Evolutionary conservation across 441 rosid genomes (phyloP), one percentile per base, ranked within the genome.

Genomic region (Dalechampia spathulata): DNA sequence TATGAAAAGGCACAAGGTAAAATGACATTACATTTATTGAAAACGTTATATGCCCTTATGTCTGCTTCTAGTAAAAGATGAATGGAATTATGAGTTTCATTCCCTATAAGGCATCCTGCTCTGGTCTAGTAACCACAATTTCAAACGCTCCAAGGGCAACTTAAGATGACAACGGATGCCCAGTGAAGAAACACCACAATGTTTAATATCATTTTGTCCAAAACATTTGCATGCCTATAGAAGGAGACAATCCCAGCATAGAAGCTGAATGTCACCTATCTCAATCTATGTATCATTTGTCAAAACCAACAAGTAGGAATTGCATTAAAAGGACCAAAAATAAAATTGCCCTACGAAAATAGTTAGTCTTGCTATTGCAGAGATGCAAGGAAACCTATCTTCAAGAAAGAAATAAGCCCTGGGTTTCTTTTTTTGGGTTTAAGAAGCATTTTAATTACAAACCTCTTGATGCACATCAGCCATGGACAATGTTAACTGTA

Each of bases 391-490:
- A 22, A 25, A 34, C 49, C 25, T 20, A 43, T 16, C 37, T 37
- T 58, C 14, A 25, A 37, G 19, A 20, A 61, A 34, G 44, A 5
- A 22, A 41, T 19, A 48, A 17, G 17, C 30, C n/a, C n/a, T n/a
- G n/a, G n/a, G n/a, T n/a, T n/a, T n/a, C n/a, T n/a, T n/a, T n/a
- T n/a, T n/a, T n/a, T n/a, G n/a, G n/a, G n/a, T n/a, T n/a, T n/a
- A n/a, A n/a, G n/a, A n/a, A n/a, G 20, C 2, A 22, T 11, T 12
- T 39, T 37, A 25, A 34, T 23, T 48, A 65, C 9, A 66, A 60
- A 93, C 99, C 95, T 87, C 92, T 64, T 93, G 97, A 78, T 93
- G 99, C 60, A 93, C 95, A 67, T 93, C 96, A 37, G 86, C 73
- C 99, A 93, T 89, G 64, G 97, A 86, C 68, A 93, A 71, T 37